Percentiles rank a stretch among this genome's conserved stretches.
Evolutionary conservation across 2,329 filamentous ascomycete species (phyloP).

Genomic region (Plectosphaerella cucumerina): DNA sequence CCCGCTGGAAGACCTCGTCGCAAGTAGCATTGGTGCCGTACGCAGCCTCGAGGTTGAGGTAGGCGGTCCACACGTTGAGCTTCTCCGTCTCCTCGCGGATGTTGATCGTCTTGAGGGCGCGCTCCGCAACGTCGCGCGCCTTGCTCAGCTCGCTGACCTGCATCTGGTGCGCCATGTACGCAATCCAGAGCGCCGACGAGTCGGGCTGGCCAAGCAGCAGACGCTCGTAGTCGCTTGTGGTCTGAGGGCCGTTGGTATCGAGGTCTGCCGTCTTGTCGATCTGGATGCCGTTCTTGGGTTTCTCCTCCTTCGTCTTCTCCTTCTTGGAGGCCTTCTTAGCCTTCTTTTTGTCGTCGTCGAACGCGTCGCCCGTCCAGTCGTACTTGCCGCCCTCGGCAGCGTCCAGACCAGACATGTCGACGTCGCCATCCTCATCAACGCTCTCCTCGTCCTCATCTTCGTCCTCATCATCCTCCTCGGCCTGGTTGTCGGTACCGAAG

Average conservation of each 20-base stretch:
- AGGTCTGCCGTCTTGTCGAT: slow-evolving; percentile 90
- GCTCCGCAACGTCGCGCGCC: slow-evolving; percentile 83
- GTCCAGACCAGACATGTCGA: slow-evolving; percentile 36
- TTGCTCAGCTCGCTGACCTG: slow-evolving; percentile 85
- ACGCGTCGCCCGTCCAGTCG: slow-evolving; percentile 75
- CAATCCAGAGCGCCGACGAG: slow-evolving; percentile 89
- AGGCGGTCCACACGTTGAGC: slow-evolving; percentile 90
- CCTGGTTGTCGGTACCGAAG: slow-evolving; percentile 34
- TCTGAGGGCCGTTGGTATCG: slow-evolving; percentile 83
- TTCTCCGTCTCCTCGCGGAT: slow-evolving; percentile 90
- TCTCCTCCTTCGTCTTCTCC: slow-evolving; percentile 60
- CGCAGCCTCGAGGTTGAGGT: slow-evolving; percentile 89
- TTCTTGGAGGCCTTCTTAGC: slow-evolving; percentile 29
- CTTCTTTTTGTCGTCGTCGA: slow-evolving; percentile 45
- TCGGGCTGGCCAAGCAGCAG: slow-evolving; percentile 88
- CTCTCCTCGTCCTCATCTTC: slow-evolving; percentile 34
- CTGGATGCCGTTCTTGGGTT: slow-evolving; percentile 72
- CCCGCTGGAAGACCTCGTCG: slow-evolving; percentile 84
- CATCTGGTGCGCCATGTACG: slow-evolving; percentile 99
- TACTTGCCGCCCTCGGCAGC: slow-evolving; percentile 66
- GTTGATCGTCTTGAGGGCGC: slow-evolving; percentile 86
- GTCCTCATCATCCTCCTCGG: slow-evolving; percentile 24
- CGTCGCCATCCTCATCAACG: slow-evolving; percentile 33
- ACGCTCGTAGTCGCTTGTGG: slow-evolving; percentile 87
- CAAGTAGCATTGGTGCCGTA: slow-evolving; percentile 81